Evolutionary conservation across 179 eudicot genomes (phyloP), one percentile per base, ranked within the genome.

Genomic region (Nepenthes alata): DNA sequence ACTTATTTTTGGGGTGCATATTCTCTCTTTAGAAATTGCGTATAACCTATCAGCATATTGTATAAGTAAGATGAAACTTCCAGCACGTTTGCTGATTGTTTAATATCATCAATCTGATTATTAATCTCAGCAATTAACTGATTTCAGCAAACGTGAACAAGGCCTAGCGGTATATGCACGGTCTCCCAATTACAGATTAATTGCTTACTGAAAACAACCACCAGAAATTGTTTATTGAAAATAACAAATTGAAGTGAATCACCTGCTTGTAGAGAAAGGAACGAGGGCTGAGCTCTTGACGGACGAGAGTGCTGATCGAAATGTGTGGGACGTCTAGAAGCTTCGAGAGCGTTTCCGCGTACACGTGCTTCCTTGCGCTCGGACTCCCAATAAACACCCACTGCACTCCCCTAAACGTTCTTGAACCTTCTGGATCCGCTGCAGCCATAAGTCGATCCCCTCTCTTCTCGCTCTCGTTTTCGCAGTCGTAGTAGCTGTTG

Each of bases 371-470:
- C 47, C 62, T 79, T 2, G 83, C 59, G 35, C 69, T 57, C 6
- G 83, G 81, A 35, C 59, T 67, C 13, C 83, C 83, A 1, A 80
- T 74, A 63, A 80, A 80, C 65, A 64, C 70, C 83, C 83, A 80
- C 59, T 76, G 81, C 56, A 80, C 83, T 11, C 73, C 76, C 51
- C 74, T 65, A 48, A 38, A 2, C 14, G 76, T 62, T 1, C 48
- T 25, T 13, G 62, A 58, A 15, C 66, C 68, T 2, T 68, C 70
- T 35, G 68, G 11, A 15, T 71, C 72, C 16, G 45, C 14, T 3
- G 55, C 25, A 25, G 67, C 25, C 38, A 53, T 10, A 39, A 37
- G 13, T 4, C 8, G 13, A 35, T 34, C 58, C 16, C 39, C 35
- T 14, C 3, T 37, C 37, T 52, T 2, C 11, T 59, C 59, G 2